phyloP scores from a whole-genome alignment of 345 rosid species.

The Aquilaria yunnanensis region DNA sequence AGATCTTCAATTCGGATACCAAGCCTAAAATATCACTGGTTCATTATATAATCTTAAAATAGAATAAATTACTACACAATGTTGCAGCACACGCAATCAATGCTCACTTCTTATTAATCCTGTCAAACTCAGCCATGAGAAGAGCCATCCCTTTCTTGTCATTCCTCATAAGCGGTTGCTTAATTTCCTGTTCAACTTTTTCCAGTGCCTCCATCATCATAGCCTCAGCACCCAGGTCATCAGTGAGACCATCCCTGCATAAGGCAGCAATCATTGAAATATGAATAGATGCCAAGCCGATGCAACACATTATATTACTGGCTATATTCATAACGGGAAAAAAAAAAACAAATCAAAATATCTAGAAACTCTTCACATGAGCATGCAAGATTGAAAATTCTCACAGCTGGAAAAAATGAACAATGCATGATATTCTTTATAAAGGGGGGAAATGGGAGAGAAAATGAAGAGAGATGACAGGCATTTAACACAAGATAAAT shows the following conservation, averaged over 20 bases:
- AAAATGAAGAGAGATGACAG: background rate
- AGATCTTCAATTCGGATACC: constrained; percentile 83
- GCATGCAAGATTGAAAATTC: background rate
- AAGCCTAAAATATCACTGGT: constrained; percentile 38
- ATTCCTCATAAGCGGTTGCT: constrained; percentile 89
- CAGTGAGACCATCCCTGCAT: constrained; percentile 76
- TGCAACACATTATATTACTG: too few species aligned
- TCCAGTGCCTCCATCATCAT: constrained; percentile 97
- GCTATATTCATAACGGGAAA: background rate
- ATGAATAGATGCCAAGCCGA: too few species aligned
- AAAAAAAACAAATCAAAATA: background rate
- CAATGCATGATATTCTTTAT: background rate
- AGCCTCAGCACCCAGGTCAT: constrained; percentile 86
- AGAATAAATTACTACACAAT: background rate
- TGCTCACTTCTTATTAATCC: constrained; percentile 79
- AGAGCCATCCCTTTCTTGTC: constrained; percentile 93
- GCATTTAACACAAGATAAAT: too few species aligned
- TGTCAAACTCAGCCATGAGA: constrained; percentile 82
- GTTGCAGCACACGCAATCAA: background rate
- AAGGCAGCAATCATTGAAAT: constrained; percentile 8
- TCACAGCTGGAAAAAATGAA: background rate
- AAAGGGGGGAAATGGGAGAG: background rate
- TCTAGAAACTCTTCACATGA: too few species aligned
- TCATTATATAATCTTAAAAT: constrained; percentile 5
- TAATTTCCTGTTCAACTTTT: constrained; percentile 82